Percentiles rank a stretch among this genome's conserved stretches.
phyloP scores from a whole-genome alignment of 805 yeast genomes.

The Teunomyces tritomae region DNA sequence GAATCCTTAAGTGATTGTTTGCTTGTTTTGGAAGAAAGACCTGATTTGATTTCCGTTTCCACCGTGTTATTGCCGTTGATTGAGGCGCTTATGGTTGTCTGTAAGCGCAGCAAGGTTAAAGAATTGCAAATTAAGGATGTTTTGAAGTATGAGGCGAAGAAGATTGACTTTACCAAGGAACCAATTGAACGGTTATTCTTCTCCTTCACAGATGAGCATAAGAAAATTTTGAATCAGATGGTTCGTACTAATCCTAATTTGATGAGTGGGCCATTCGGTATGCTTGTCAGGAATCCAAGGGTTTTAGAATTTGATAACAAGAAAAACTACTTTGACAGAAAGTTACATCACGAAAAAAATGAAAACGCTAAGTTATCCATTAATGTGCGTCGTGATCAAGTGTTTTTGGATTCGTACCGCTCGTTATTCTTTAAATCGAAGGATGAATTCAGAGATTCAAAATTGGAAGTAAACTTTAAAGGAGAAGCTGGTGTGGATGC shows the following conservation, averaged over 20 bases:
- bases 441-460: slow-evolving; percentile 68
- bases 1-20: slow-evolving; percentile 75
- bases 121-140: slow-evolving; percentile 54
- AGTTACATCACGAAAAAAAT: slow-evolving; percentile 53
- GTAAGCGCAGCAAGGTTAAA: slow-evolving; percentile 74
- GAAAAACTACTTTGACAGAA: slow-evolving; percentile 76
- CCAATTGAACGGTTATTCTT: slow-evolving; percentile 78
- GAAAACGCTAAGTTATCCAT: slow-evolving; percentile 53
- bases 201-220: slow-evolving; percentile 84
- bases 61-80: slow-evolving; percentile 81
- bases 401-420: slow-evolving; percentile 86
- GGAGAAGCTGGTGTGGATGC: slow-evolving; percentile 98
- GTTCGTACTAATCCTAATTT: slow-evolving; percentile 85
- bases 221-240: slow-evolving; percentile 85
- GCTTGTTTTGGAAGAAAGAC: slow-evolving; percentile 57
- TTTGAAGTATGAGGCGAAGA: slow-evolving; percentile 58
- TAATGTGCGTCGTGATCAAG: slow-evolving; percentile 81
- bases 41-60: slow-evolving; percentile 54
- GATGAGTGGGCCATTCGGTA: slow-evolving; percentile 94
- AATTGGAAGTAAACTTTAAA: slow-evolving; percentile 76
- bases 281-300: slow-evolving; percentile 82
- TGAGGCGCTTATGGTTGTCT: slow-evolving; percentile 94
- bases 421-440: slow-evolving; percentile 74
- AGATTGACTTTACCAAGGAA: slow-evolving; percentile 66
- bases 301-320: slow-evolving; percentile 95